Evolutionary conservation across 2,329 filamentous ascomycete species (phyloP).

Genomic region (Knufia petricola): DNA sequence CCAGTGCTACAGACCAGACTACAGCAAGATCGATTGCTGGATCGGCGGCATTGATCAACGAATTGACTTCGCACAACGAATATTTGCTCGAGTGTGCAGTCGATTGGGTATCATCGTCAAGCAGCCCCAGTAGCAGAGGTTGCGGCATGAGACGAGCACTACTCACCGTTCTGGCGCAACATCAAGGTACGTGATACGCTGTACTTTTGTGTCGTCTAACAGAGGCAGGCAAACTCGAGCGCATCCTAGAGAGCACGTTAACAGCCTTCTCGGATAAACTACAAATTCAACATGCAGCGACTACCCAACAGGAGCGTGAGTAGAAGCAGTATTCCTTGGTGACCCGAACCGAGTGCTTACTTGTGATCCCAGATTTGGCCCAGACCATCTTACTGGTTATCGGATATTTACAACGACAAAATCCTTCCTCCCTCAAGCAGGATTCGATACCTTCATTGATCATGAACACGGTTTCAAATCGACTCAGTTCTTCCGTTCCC

Average conservation of each 20-base stretch:
- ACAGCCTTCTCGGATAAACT: conserved; percentile 71
- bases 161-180: conserved; percentile 47
- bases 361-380: conserved; percentile 47
- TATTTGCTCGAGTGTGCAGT: conserved; percentile 46
- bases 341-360: conserved; percentile 20
- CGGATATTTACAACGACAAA: conserved; percentile 61
- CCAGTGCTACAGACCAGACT: conserved; percentile 10
- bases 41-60: conserved; percentile 47
- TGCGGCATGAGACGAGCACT: conserved; percentile 59
- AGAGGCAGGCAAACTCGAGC: conserved; percentile 41
- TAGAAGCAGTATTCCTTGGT: conserved; percentile 12
- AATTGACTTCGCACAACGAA: conserved; percentile 40
- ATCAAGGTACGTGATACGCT: conserved; percentile 33
- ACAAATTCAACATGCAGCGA: conserved; percentile 74
- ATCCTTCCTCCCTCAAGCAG: conserved; percentile 57
- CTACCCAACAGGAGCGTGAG: conserved; percentile 79
- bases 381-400: conserved; percentile 69
- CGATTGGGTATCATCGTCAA: conserved; percentile 55
- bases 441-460: conserved; percentile 64
- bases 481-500: conserved; percentile 65
- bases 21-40: conserved; percentile 41
- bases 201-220: conserved; percentile 10
- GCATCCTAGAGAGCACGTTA: conserved; percentile 56
- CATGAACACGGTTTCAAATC: conserved; percentile 71
- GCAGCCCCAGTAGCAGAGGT: conserved; percentile 54